Evolutionary conservation across 306 rosid species (phyloP).

Genomic region (Oxytropis ochrocephala): DNA sequence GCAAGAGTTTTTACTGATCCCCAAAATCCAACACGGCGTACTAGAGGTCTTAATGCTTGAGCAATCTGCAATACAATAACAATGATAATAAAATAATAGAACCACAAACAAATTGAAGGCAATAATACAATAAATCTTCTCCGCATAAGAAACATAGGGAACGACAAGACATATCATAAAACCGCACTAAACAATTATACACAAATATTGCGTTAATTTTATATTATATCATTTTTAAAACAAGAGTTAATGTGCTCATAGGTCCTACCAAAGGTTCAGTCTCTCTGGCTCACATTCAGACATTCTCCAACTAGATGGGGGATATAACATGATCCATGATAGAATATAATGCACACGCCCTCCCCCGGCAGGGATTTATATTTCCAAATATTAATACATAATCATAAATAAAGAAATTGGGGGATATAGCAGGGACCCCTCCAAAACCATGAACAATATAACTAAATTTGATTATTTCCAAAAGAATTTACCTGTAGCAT

Average conservation of each 20-base stretch:
- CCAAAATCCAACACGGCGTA: slow-evolving; percentile 42
- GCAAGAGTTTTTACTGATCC: slow-evolving; percentile 46
- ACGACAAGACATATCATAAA: neutral
- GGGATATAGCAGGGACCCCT: neutral
- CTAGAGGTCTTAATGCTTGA: slow-evolving; percentile 31
- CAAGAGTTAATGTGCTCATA: neutral
- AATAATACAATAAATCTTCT: neutral
- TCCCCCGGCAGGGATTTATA: neutral
- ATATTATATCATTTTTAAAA: neutral
- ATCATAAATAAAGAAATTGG: neutral
- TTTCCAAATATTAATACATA: neutral
- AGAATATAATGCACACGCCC: neutral
- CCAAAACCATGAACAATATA: too few species aligned
- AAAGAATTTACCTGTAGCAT: slow-evolving; percentile 77
- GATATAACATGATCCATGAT: neutral
- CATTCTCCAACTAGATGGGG: neutral
- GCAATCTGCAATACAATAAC: slow-evolving; percentile 30
- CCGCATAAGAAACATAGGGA: neutral
- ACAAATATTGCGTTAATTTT: neutral
- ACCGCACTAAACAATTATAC: neutral
- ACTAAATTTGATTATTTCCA: too few species aligned
- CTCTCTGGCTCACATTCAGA: neutral
- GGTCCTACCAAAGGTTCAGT: neutral
- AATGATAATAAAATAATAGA: neutral
- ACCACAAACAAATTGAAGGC: neutral